Evolutionary conservation across 2,329 filamentous ascomycete species (phyloP), one percentile per base, ranked within the genome.

Genomic region (Talaromyces amestolkiae): DNA sequence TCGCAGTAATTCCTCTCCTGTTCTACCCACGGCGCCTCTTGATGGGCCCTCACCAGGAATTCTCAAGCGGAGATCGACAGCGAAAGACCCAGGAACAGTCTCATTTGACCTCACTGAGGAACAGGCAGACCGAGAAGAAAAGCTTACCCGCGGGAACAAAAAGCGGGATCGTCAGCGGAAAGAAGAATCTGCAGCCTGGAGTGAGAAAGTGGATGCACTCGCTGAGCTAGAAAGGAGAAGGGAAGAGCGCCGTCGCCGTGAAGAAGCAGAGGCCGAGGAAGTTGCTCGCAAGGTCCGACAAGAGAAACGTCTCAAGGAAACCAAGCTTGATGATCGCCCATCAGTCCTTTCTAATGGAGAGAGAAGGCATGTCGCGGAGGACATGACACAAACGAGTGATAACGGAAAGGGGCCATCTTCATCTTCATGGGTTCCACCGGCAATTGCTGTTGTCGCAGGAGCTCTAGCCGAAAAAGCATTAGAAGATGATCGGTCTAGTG

Each of bases 51-150:
- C 69, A 5, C 69, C 74, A 61, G 64, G 64, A 9, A 72, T 69
- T 10, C 66, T 71, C 9, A 77, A 74, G 56, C 77, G 76, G 58
- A 73, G 75, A 24, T 72, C 72, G 31, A 75, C 77, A 3, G 63
- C 67, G 3, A 78, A 74, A 69, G 78, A 80, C 22, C 72, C 65
- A 15, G 61, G 76, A 64, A 79, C 79, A 9, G 86, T 88, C 8
- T 82, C 84, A 63, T 88, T 88, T 68, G 81, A 84, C 43, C 71
- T 87, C 59, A 87, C 85, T 0, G 78, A 86, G 56, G 84, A 86
- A 71, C 84, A 87, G 73, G 78, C 76, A 41, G 78, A 82, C 35
- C 83, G 82, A 62, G 84, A 85, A 63, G 74, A 75, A 60, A 73
- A 73, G 37, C 71, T 72, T 17, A 72, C 72, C 39, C 70, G 51